Conservation (phyloP, 2,329 filamentous ascomycete species). For the Harringtonia lauricola region DNA sequence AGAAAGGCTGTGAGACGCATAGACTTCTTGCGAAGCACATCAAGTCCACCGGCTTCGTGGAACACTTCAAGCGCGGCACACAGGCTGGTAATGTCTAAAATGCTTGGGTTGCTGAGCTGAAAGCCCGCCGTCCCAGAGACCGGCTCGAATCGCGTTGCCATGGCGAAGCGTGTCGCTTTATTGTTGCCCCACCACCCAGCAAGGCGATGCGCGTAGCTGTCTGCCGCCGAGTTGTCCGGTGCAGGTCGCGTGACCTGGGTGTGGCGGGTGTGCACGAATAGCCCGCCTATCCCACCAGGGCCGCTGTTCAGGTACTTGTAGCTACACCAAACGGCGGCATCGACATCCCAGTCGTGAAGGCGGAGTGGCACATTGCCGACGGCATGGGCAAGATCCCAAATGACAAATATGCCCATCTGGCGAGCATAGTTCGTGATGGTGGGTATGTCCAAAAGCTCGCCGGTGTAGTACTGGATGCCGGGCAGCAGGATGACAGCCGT, state of each 20-base stretch:
- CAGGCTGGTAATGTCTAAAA: conserved; percentile 67
- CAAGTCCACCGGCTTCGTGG: conserved; percentile 53
- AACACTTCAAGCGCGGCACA: conserved; percentile 66
- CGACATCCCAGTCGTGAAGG: conserved; percentile 81
- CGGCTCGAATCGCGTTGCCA: conserved; percentile 72
- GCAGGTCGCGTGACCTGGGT: conserved; percentile 36
- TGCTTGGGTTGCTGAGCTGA: conserved; percentile 74
- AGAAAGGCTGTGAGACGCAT: conserved; percentile 65
- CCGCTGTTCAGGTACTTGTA: conserved; percentile 93
- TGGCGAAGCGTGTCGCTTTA: conserved; percentile 65
- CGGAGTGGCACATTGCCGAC: conserved; percentile 71
- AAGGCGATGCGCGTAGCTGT: conserved; percentile 51
- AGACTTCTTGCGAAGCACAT: conserved; percentile 57
- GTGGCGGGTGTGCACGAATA: conserved; percentile 71
- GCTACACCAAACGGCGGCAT: conserved; percentile 91
- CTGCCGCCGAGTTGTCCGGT: conserved; percentile 17
- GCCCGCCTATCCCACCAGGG: conserved; percentile 70
- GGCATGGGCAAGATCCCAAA: conserved; percentile 53
- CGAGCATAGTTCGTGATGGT: conserved; percentile 67
- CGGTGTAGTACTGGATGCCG: conserved; percentile 86
- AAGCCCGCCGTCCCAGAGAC: conserved; percentile 70
- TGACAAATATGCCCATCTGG: conserved; percentile 40
- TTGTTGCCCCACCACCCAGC: conserved; percentile 83
- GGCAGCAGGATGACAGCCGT: conserved; percentile 72
- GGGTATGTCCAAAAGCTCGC: conserved; percentile 75